These are phyloP conservation scores for Penicillium olsonii DNA, from an alignment of 2,329 filamentous ascomycete species.

Conservation along the genomic window DNA sequence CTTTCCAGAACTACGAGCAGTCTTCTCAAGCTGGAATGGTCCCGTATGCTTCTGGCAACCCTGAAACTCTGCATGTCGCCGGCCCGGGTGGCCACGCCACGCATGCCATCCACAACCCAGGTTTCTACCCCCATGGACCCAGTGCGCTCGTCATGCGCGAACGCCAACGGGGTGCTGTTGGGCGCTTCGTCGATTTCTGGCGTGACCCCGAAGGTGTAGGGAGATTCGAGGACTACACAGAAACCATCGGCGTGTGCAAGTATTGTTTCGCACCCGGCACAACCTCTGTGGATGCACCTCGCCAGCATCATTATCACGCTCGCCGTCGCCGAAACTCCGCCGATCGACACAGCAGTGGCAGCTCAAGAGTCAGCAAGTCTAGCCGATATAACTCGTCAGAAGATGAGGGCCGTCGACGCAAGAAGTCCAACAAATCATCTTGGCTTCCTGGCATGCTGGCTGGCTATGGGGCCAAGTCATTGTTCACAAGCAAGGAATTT, in stretches of 20 bases:
- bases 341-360: slow-evolving; percentile 45
- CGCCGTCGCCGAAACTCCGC: slow-evolving; percentile 44
- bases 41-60: slow-evolving; percentile 26
- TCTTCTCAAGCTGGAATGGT: slow-evolving; percentile 17
- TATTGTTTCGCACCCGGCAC: slow-evolving; percentile 65
- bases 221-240: slow-evolving; percentile 68
- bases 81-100: slow-evolving; percentile 40
- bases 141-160: slow-evolving; percentile 51
- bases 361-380: slow-evolving; percentile 58
- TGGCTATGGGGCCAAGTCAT: slow-evolving; percentile 56
- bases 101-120: slow-evolving; percentile 33
- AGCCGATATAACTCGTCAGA: slow-evolving; percentile 59
- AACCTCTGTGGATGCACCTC: slow-evolving; percentile 58
- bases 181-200: slow-evolving; percentile 61
- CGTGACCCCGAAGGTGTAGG: slow-evolving; percentile 65
- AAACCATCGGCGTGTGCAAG: slow-evolving; percentile 66
- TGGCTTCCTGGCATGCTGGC: slow-evolving; percentile 58
- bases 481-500: slow-evolving; percentile 58
- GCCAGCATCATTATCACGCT: slow-evolving; percentile 59
- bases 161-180: slow-evolving; percentile 58
- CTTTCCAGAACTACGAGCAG: slow-evolving; percentile 33
- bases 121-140: slow-evolving; percentile 33
- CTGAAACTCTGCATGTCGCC: slow-evolving; percentile 46
- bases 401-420: slow-evolving; percentile 49
- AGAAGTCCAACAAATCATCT: slow-evolving; percentile 43